Conservation (phyloP, 202 grass and related monocot species). For the Panicum virgatum region DNA sequence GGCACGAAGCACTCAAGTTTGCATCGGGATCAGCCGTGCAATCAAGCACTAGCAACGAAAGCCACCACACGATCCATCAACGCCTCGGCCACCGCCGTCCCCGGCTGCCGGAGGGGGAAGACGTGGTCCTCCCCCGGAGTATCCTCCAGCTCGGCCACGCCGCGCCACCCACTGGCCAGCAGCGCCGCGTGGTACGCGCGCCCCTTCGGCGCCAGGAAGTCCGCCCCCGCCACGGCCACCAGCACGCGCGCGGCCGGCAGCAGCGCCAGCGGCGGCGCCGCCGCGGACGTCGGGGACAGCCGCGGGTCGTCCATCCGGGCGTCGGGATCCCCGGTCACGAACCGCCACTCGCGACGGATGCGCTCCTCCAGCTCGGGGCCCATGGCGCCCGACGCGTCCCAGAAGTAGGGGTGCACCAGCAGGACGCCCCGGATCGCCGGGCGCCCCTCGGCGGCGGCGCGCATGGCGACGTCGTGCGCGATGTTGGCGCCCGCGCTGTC, state of each 20-base stretch:
- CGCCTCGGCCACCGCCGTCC: conserved; percentile 24
- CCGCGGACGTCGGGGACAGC: conserved; percentile 41
- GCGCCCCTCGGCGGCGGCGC: conserved; percentile 30
- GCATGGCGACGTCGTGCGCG: conserved; percentile 53
- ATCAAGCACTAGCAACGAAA: conserved; percentile 44
- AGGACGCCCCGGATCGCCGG: conserved; percentile 46
- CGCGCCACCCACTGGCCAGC: conserved; percentile 47
- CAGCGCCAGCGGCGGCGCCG: conserved; percentile 23
- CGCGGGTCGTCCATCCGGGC: conserved; percentile 48
- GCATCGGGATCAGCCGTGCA: neutral
- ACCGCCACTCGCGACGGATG: conserved; percentile 47
- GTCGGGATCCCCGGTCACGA: conserved; percentile 41
- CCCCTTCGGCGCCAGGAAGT: conserved; percentile 61
- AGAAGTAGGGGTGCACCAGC: conserved; percentile 57
- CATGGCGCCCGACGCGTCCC: conserved; percentile 52
- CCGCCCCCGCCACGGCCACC: conserved; percentile 52
- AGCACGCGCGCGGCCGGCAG: conserved; percentile 42
- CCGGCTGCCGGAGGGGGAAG: conserved; percentile 43
- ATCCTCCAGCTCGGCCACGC: conserved; percentile 57
- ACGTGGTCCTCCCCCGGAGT: conserved; percentile 48
- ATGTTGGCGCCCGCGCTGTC: conserved; percentile 78
- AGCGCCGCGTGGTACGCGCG: conserved; percentile 50
- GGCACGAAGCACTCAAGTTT: neutral
- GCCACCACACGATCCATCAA: conserved; percentile 43
- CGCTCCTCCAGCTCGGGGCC: conserved; percentile 11